Evolutionary conservation across 1,284 basidiomycete species (phyloP), one percentile per base, ranked within the genome.

Genomic region (Ustilago nuda): DNA sequence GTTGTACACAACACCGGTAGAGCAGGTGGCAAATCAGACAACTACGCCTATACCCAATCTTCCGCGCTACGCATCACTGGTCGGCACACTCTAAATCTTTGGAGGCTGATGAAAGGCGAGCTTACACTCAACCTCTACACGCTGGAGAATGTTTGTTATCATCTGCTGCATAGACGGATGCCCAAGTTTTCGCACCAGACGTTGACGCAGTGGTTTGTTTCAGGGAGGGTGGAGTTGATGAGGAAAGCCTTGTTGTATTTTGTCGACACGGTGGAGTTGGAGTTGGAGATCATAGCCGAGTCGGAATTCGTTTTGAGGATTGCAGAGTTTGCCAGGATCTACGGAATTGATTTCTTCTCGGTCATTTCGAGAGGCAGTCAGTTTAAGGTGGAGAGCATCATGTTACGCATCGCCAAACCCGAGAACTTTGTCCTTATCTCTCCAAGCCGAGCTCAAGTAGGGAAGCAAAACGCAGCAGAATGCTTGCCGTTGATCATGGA

Each of bases 361-460:
- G 95, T 98, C 50, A 90, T 98, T 66, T 94, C 91, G 76, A 91
- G 97, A 36, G 96, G 96, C 1, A 96, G 94, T 2, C 96, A 99
- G 81, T 98, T 94, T 89, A 98, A 98, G 87, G 96, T 99, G 23
- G 96, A 99, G 87, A 95, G 94, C 0, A 96, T 99, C 87, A 92
- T 99, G 92, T 94, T 97, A 86, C 91, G 95, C 30, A 94, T 99
- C 56, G 93, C 94, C n/a, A 99, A 99, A 87, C 95, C 95, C 0
- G 96, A 98, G 85, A 93, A 90, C 52, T 85, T 80, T 46, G 66
- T 85, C n/a, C 72, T 85, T 15, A 80, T 79, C 19, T 82, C 82
- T 39, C 84, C 84, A 3, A 82, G 56, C 56, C 65, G 79, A 17
- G 66, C 74, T 19, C 84, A 85, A 56, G 84, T 85, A 8, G 82